Evolutionary conservation across 1,284 basidiomycete genomes (phyloP).

Genomic region (Chalciporus sp.): DNA sequence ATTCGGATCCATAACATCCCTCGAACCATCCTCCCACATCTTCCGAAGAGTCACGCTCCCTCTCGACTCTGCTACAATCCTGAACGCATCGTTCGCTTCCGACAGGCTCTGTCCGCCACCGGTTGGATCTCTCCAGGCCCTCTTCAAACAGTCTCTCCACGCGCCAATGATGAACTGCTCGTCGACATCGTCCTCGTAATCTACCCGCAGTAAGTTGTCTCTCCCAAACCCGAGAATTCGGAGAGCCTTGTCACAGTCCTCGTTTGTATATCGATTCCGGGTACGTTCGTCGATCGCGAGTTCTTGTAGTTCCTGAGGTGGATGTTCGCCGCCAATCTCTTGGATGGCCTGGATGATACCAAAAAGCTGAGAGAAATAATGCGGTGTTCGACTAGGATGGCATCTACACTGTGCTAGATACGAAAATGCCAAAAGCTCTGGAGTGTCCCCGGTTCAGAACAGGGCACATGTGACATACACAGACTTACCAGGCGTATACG

Average conservation of each 20-base stretch:
- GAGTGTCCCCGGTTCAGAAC: slow-evolving; percentile 2
- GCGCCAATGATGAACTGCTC: slow-evolving; percentile 70
- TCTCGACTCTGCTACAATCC: slow-evolving; percentile 62
- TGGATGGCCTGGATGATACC: slow-evolving; percentile 52
- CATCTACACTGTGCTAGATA: slow-evolving; percentile 80
- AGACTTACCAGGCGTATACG: slow-evolving; percentile 61
- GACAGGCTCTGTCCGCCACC: slow-evolving; percentile 46
- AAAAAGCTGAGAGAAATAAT: slow-evolving; percentile 62
- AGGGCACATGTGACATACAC: not conserved
- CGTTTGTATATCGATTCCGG: slow-evolving; percentile 61
- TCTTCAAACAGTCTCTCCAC: slow-evolving; percentile 63
- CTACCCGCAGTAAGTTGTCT: slow-evolving; percentile 58
- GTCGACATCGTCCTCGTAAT: slow-evolving; percentile 65
- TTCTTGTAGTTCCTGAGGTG: slow-evolving; percentile 50
- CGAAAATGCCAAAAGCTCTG: slow-evolving; percentile 72
- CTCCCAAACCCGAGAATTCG: slow-evolving; percentile 65
- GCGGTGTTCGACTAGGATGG: slow-evolving; percentile 60
- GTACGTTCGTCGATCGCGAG: slow-evolving; percentile 60
- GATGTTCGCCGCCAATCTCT: slow-evolving; percentile 44
- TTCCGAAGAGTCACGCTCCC: slow-evolving; percentile 51
- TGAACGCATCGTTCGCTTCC: slow-evolving; percentile 64
- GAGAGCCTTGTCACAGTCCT: slow-evolving; percentile 52
- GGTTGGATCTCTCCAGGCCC: slow-evolving; percentile 59
- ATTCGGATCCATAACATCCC: slow-evolving; percentile 66
- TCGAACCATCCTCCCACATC: slow-evolving; percentile 56